Evolutionary conservation across 257 asterid species (phyloP), one percentile per base, ranked within the genome.

Genomic region (Solanum neorickii): DNA sequence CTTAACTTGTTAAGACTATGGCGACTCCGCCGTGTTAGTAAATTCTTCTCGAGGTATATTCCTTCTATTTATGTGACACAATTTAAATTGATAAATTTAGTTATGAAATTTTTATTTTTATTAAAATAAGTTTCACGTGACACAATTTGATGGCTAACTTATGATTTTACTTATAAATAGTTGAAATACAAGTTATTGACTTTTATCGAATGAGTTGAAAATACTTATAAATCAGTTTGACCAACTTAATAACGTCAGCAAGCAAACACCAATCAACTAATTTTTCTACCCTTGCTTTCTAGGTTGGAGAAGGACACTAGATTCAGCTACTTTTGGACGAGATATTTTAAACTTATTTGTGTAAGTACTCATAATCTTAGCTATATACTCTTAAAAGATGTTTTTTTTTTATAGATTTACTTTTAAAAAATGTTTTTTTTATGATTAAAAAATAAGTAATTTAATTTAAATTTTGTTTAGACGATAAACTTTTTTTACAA

Each of bases 271-370:
- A 60, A 78, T 46, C 65, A 27, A 44, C 21, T 73, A 56, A 15
- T 3, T 42, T 33, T 12, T 4, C 65, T 84, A 74, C 86, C 82
- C 25, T 33, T 47, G 21, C 66, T 12, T 80, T 80, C 46, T 92
- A 94, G 99, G 91, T 88, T 96, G 88, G 99, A 95, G 94, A 96
- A 96, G 90, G 99, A 96, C 92, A 94, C 98, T 66, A 95, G 98
- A 16, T 90, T 96, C 93, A 93, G 95, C 94, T 96, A 96, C 92
- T 96, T 96, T 88, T 94, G 97, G 98, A 96, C 98, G 62, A 92
- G 99, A 93, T 92, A 87, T 91, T 65, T 86, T 83, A 96, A 96
- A 88, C 93, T 96, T 35, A 94, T 94, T 87, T 89, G 92, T 83
- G 98, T 96, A 87, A 78, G 93, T 84, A 76, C 69, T 87, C 31